These are phyloP conservation scores for Lycium barbarum DNA, from an alignment of 257 asterid species.

Conservation along the genomic window DNA sequence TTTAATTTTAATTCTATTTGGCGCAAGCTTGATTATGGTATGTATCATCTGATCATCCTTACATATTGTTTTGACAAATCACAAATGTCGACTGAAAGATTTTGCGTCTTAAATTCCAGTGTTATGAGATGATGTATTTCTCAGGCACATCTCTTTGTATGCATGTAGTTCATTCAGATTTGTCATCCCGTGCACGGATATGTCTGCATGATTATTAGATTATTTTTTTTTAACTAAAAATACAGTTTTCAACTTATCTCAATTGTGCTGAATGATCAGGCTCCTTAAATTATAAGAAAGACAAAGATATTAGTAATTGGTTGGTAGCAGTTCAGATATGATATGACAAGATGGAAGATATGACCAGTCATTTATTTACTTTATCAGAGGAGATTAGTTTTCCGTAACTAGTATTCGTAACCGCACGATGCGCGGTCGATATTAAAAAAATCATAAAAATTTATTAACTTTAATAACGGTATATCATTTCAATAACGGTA, in stretches of 20 bases:
- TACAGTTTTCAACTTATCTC: neutral
- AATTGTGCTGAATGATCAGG: neutral
- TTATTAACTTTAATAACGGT: no score
- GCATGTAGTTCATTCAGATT: slow-evolving; percentile 9
- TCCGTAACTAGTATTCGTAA: no score
- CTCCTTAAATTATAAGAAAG: neutral
- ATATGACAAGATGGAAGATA: neutral
- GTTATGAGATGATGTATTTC: slow-evolving; percentile 18
- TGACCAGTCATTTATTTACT: neutral
- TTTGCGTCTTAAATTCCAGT: neutral
- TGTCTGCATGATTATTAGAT: neutral
- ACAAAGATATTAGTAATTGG: neutral
- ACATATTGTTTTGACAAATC: neutral
- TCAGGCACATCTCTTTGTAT: slow-evolving; percentile 23
- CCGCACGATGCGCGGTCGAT: no score
- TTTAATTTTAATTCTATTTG: neutral
- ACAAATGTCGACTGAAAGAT: no score
- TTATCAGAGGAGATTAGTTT: neutral
- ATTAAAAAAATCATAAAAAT: no score
- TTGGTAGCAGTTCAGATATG: neutral
- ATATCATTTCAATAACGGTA: no score
- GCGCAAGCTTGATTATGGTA: neutral
- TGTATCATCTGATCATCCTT: neutral
- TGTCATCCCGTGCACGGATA: neutral
- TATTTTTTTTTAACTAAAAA: neutral